Base-by-base conservation (phyloP, 2,329 filamentous ascomycete genomes). In the Fusarium sp. region DNA sequence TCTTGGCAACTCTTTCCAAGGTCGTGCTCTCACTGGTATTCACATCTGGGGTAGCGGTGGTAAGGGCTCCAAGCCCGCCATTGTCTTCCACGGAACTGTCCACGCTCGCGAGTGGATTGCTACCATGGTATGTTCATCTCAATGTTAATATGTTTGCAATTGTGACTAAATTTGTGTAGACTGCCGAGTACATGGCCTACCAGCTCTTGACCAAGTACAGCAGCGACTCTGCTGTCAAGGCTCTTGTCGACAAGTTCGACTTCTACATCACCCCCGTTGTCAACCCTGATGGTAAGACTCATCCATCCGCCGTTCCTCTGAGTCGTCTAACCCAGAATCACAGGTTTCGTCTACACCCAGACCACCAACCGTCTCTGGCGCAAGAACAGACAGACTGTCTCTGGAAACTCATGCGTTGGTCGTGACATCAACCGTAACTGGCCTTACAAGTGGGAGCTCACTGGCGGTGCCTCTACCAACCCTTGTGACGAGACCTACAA, bases 211-310 rank as follows among this genome's bases (percentile, higher is more conserved):
- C 71, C 57, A 73, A 73, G 57, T 73, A 73, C 48, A 39, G 36
- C 42, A 42, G 61, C 14, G 71, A 73, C 58, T 48, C 71, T 1
- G 66, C 71, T 44, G 66, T 73, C 41, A 73, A 73, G 62, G 70
- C 80, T 2, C 85, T 88, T 60, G 84, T 92, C 51, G 86, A 92
- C 81, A 88, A 85, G 68, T 91, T 90, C 79, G 91, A 93, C 82
- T 91, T 90, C 74, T 92, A 90, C 81, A 86, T 93, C 76, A 86
- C 91, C 69, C 89, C 90, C 6, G 80, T 91, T 36, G 88, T 90
- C 35, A 91, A 91, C 78, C 88, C 89, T 0, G 90, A 91, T 73
- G 89, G 86, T 87, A 78, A 75, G 81, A 3, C 1, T n/a, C 7
- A 11, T 4, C 2, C 8, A 12, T 18, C 9, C 10, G 7, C 11